Conservation (phyloP, 2,329 filamentous ascomycete genomes). For the Trichoderma breve region DNA sequence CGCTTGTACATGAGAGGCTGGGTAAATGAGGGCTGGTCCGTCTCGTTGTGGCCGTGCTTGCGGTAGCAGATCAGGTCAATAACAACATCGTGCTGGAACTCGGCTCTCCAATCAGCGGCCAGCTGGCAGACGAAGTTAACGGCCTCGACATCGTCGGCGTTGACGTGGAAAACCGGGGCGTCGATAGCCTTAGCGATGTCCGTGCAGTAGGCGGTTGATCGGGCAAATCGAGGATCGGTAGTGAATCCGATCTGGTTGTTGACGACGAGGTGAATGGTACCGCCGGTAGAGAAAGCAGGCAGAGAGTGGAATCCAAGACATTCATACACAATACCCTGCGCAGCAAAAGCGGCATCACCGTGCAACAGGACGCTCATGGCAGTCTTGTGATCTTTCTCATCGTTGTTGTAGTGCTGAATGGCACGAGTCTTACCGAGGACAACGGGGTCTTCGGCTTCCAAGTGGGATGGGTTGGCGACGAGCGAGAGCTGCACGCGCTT, state of each 20-base stretch:
- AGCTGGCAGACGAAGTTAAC: slow-evolving; percentile 98
- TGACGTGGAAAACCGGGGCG: slow-evolving; percentile 98
- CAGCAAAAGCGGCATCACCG: slow-evolving; percentile 95
- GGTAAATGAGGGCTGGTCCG: slow-evolving; percentile 98
- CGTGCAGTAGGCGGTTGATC: slow-evolving; percentile 97
- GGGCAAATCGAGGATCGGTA: slow-evolving; percentile 93
- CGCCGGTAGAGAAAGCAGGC: slow-evolving; percentile 93
- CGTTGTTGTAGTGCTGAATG: slow-evolving; percentile 98
- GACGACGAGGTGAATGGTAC: slow-evolving; percentile 93
- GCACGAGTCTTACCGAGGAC: slow-evolving; percentile 96
- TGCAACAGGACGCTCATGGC: slow-evolving; percentile 96
- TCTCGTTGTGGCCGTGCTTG: slow-evolving; percentile 99
- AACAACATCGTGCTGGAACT: slow-evolving; percentile 98
- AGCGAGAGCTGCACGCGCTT: slow-evolving; percentile 99
- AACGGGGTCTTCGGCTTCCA: slow-evolving; percentile 97
- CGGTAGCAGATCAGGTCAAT: slow-evolving; percentile 99
- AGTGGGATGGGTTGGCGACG: slow-evolving; percentile 95
- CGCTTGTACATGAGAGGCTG: slow-evolving; percentile 99
- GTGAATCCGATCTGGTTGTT: slow-evolving; percentile 99
- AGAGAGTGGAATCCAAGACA: slow-evolving; percentile 96
- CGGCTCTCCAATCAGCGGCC: slow-evolving; percentile 94
- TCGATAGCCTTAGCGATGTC: slow-evolving; percentile 99
- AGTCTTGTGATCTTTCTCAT: slow-evolving; percentile 81
- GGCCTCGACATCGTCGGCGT: slow-evolving; percentile 96
- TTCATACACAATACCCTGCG: slow-evolving; percentile 96